phyloP scores from a whole-genome alignment of 1,284 basidiomycete genomes.

The Tilletiopsis washingtonensis region DNA sequence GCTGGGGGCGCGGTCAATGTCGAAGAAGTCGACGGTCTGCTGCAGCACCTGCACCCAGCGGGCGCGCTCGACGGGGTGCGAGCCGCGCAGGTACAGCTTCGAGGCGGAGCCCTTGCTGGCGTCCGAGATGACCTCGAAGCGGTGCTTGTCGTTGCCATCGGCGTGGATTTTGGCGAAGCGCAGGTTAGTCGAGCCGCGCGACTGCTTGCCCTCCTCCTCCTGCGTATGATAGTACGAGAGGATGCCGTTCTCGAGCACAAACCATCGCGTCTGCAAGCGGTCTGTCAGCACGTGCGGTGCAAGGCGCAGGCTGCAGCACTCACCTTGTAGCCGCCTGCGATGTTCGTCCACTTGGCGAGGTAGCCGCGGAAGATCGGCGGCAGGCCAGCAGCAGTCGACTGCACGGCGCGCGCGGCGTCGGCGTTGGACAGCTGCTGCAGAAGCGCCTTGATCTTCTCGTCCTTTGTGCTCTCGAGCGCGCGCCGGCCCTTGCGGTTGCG shows the following conservation, averaged over 20 bases:
- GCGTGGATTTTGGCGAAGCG: constrained; percentile 58
- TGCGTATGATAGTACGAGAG: constrained; percentile 72
- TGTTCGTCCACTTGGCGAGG: constrained; percentile 75
- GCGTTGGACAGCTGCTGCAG: constrained; percentile 59
- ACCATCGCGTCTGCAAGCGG: constrained; percentile 89
- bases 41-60: constrained; percentile 43
- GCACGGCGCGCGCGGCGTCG: constrained; percentile 52
- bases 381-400: constrained; percentile 17
- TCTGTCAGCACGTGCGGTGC: too few species aligned
- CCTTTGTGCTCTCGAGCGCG: constrained; percentile 60
- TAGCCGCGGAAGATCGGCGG: constrained; percentile 42
- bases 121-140: constrained; percentile 71
- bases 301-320: too few species aligned
- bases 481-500: constrained; percentile 70
- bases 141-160: constrained; percentile 55
- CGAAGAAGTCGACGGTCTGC: constrained; percentile 34
- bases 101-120: constrained; percentile 1
- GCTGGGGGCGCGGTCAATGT: constrained; percentile 22
- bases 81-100: constrained; percentile 85
- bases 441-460: constrained; percentile 75
- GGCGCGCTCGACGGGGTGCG: constrained; percentile 50
- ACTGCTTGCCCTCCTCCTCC: constrained; percentile 80
- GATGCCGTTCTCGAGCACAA: constrained; percentile 78
- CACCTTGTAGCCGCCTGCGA: constrained; percentile 84
- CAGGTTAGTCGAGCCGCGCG: constrained; percentile 82